Conservation (phyloP, 139 green algal genomes). For the Penium margaritaceum region DNA sequence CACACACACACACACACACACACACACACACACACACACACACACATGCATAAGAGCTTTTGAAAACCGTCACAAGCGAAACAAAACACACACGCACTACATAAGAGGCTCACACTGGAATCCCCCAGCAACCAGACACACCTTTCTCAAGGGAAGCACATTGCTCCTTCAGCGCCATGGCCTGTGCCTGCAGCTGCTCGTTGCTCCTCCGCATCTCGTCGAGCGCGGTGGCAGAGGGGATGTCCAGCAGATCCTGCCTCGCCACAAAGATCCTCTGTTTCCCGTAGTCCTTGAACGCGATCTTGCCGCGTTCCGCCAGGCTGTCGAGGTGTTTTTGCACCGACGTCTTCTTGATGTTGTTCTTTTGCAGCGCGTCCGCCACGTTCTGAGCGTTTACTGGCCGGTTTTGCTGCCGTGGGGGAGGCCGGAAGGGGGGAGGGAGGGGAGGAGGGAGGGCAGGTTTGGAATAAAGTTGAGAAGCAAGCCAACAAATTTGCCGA, state of each 20-base stretch:
- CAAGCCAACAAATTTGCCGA: no score
- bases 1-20: no score
- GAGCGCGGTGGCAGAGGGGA: constrained; percentile 21
- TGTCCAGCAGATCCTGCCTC: constrained; percentile 39
- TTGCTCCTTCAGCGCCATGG: neutral
- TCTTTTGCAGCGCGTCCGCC: constrained; percentile 45
- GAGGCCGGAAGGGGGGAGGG: neutral
- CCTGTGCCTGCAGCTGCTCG: constrained; percentile 9
- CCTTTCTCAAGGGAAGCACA: constrained; percentile 1
- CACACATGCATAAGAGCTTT: no score
- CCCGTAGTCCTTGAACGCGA: constrained; percentile 46
- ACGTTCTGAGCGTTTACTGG: constrained; percentile 53
- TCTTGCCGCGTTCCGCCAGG: constrained; percentile 14
- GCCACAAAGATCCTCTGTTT: constrained; percentile 48
- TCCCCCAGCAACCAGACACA: no score
- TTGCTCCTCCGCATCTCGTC: constrained; percentile 30
- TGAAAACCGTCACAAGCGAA: no score
- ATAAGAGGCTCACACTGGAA: no score
- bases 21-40: no score
- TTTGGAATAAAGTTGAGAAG: no score
- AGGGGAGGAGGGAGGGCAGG: neutral
- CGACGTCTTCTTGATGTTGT: constrained; percentile 48
- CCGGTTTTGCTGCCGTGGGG: constrained; percentile 55
- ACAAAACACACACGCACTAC: no score
- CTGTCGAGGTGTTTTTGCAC: constrained; percentile 49